A percentile compares a stretch with the other conserved stretches of the same genome.
phyloP scores from a whole-genome alignment of 192 early-diverging fungal species.

The Chytriomyces sp. region DNA sequence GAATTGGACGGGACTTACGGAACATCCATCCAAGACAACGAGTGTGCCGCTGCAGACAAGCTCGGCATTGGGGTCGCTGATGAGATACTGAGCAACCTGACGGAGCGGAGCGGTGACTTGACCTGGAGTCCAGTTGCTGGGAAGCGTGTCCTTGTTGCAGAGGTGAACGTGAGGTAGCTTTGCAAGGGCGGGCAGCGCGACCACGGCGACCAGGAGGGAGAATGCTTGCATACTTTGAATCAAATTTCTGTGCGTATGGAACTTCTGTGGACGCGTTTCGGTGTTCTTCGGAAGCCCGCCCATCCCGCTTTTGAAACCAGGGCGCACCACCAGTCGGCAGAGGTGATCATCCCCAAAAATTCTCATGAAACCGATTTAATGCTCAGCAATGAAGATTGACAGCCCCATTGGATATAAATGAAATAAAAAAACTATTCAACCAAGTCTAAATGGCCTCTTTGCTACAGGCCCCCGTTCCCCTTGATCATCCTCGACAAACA shows the following conservation, averaged over 20 bases:
- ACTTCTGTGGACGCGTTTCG: not conserved
- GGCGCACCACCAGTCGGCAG: too few species aligned
- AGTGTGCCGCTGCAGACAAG: slow-evolving; percentile 1
- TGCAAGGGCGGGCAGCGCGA: not conserved
- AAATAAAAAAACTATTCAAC: not conserved
- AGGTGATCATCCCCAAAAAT: too few species aligned
- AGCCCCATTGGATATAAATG: not conserved
- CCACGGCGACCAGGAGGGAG: not conserved
- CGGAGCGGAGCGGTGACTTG: not conserved
- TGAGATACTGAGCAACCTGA: not conserved
- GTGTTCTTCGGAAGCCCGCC: not conserved
- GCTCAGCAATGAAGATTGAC: too few species aligned
- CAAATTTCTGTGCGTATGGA: not conserved
- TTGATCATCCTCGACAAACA: too few species aligned
- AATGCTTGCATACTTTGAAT: not conserved
- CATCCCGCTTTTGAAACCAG: not conserved
- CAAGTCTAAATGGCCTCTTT: not conserved
- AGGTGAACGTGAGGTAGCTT: not conserved
- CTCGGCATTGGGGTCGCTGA: not conserved
- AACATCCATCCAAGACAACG: slow-evolving; percentile 15
- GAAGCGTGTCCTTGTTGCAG: slow-evolving; percentile 7
- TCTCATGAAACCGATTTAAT: too few species aligned
- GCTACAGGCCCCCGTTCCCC: too few species aligned
- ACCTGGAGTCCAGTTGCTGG: not conserved
- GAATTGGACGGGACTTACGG: not conserved